These are phyloP conservation scores for Didymella sp. DNA, from an alignment of 2,329 filamentous ascomycete genomes.

Conservation along the genomic window DNA sequence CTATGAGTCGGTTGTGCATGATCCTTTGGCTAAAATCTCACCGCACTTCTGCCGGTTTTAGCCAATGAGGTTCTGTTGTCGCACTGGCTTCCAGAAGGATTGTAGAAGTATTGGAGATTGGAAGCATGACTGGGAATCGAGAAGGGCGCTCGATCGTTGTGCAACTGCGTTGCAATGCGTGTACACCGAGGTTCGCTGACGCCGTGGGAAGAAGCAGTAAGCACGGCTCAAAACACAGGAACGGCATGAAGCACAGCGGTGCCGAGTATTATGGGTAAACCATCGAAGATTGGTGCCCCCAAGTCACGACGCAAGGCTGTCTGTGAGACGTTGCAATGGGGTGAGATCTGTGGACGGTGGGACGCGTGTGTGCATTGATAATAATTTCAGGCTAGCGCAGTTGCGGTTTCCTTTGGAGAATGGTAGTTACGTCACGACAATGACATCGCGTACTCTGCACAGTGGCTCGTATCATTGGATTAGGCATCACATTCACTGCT, in stretches of 20 bases:
- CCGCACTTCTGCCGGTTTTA: slow-evolving; percentile 28
- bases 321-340: slow-evolving; percentile 1
- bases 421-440: neutral
- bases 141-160: slow-evolving; percentile 1
- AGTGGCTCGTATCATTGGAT: neutral
- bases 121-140: slow-evolving; percentile 5
- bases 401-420: neutral
- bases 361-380: neutral
- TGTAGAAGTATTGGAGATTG: neutral
- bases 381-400: neutral
- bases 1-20: slow-evolving; percentile 27
- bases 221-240: neutral
- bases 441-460: neutral
- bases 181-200: slow-evolving; percentile 9
- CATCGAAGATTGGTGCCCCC: neutral
- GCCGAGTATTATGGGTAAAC: neutral
- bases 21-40: slow-evolving; percentile 33
- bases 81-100: slow-evolving; percentile 13
- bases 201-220: slow-evolving; percentile 1
- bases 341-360: neutral
- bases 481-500: neutral
- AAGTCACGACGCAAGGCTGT: slow-evolving; percentile 2
- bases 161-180: neutral
- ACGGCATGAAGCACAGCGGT: neutral
- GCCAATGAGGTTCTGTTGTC: slow-evolving; percentile 18